These are phyloP conservation scores for Leishmania lainsoni DNA, from an alignment of 208 protist species.

Conservation along the genomic window DNA sequence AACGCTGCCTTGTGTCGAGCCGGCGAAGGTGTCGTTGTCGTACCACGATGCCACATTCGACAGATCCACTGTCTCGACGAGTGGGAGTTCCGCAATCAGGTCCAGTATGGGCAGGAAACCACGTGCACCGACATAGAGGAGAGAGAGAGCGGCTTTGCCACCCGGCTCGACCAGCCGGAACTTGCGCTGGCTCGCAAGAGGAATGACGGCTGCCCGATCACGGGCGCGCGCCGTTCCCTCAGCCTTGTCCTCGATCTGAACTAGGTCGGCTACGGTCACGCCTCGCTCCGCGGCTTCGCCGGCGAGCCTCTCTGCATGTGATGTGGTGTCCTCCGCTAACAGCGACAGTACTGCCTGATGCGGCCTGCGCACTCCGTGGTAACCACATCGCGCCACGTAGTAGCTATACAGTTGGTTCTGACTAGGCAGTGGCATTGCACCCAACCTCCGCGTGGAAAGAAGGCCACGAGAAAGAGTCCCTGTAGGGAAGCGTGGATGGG, in stretches of 20 bases:
- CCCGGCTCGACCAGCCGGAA: constrained; percentile 25
- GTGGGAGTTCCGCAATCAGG: constrained; percentile 59
- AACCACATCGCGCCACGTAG: constrained; percentile 63
- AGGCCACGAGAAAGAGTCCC: neutral
- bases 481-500: neutral
- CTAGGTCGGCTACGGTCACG: constrained; percentile 36
- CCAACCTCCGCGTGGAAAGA: neutral
- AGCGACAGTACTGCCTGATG: constrained; percentile 52
- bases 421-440: constrained; percentile 25
- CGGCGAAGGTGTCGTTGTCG: constrained; percentile 46
- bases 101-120: constrained; percentile 65
- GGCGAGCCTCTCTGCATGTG: constrained; percentile 31
- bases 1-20: constrained; percentile 16
- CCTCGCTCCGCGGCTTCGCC: constrained; percentile 39
- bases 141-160: neutral
- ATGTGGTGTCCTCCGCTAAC: constrained; percentile 52
- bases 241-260: constrained; percentile 35
- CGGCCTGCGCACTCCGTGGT: constrained; percentile 56
- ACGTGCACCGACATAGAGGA: constrained; percentile 62
- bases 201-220: constrained; percentile 25
- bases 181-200: constrained; percentile 32
- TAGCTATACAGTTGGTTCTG: constrained; percentile 79
- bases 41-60: constrained; percentile 69
- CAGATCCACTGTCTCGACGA: constrained; percentile 57
- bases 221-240: neutral